phyloP scores from a whole-genome alignment of 306 rosid species.

The Boehmeria nivea region DNA sequence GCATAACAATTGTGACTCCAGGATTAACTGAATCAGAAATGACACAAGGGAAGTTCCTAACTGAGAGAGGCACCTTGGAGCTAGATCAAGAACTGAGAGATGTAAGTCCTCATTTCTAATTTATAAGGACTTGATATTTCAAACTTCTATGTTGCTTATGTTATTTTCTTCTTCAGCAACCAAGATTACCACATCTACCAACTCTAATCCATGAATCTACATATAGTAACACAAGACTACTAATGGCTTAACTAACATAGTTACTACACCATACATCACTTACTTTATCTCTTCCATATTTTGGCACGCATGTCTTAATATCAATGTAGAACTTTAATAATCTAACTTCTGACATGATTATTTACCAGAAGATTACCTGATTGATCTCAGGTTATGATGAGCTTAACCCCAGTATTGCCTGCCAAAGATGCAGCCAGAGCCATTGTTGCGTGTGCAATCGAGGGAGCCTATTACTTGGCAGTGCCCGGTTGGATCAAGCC shows the following conservation, averaged over 20 bases:
- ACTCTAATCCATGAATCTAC: no score
- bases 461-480: constrained; percentile 35
- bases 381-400: constrained; percentile 23
- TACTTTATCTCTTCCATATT: no score
- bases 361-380: not conserved
- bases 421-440: constrained; percentile 31
- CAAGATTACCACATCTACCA: no score
- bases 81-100: constrained; percentile 1
- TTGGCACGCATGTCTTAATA: not conserved
- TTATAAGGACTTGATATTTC: no score
- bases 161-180: no score
- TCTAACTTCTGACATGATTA: not conserved
- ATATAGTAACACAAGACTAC: no score
- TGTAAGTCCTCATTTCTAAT: not conserved
- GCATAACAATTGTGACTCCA: constrained; percentile 60
- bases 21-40: constrained; percentile 58
- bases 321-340: not conserved
- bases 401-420: constrained; percentile 36
- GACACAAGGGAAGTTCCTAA: constrained; percentile 47
- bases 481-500: constrained; percentile 35
- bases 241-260: no score
- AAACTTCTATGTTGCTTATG: not conserved
- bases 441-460: constrained; percentile 35
- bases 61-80: not conserved
- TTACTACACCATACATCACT: no score